These are phyloP conservation scores for Cryptococcus sp. DNA, from an alignment of 1,284 basidiomycete genomes.

Conservation along the genomic window DNA sequence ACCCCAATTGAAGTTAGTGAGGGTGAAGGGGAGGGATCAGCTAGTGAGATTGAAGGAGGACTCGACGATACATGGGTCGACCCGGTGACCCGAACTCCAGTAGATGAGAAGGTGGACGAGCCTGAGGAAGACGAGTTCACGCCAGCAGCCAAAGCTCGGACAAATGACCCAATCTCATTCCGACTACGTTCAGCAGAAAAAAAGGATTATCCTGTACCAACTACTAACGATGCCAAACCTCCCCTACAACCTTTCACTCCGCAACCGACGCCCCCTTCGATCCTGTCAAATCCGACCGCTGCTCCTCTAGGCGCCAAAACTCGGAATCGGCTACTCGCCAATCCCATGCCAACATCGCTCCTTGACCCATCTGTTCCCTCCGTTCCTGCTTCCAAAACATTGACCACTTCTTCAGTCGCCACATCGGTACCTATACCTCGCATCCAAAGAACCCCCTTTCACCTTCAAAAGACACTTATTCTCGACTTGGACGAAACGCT, in stretches of 20 bases:
- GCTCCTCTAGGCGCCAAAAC: slow-evolving; percentile 7
- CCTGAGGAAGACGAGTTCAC: slow-evolving; percentile 22
- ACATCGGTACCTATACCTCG: slow-evolving; percentile 48
- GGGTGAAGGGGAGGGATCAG: slow-evolving; percentile 11
- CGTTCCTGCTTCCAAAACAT: slow-evolving; percentile 9
- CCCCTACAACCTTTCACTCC: slow-evolving; percentile 4
- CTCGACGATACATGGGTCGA: slow-evolving; percentile 31
- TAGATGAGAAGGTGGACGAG: slow-evolving; percentile 10
- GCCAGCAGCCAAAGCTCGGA: background rate
- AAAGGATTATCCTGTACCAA: slow-evolving; percentile 6
- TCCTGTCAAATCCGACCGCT: slow-evolving; percentile 23
- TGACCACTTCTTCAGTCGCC: background rate
- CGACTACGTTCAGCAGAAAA: slow-evolving; percentile 29
- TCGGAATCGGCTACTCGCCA: slow-evolving; percentile 30
- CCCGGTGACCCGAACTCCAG: slow-evolving; percentile 39
- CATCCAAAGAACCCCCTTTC: slow-evolving; percentile 59
- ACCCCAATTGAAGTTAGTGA: background rate
- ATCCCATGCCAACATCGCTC: slow-evolving; percentile 39
- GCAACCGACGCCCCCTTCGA: slow-evolving; percentile 12
- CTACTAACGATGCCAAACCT: slow-evolving; percentile 2
- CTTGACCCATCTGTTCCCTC: slow-evolving; percentile 45
- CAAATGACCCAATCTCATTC: slow-evolving; percentile 23
- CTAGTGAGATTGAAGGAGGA: slow-evolving; percentile 11
- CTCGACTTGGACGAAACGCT: slow-evolving; percentile 96
- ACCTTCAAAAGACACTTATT: slow-evolving; percentile 82